phyloP scores from a whole-genome alignment of 2,329 filamentous ascomycete genomes.

The Alternaria arborescens region DNA sequence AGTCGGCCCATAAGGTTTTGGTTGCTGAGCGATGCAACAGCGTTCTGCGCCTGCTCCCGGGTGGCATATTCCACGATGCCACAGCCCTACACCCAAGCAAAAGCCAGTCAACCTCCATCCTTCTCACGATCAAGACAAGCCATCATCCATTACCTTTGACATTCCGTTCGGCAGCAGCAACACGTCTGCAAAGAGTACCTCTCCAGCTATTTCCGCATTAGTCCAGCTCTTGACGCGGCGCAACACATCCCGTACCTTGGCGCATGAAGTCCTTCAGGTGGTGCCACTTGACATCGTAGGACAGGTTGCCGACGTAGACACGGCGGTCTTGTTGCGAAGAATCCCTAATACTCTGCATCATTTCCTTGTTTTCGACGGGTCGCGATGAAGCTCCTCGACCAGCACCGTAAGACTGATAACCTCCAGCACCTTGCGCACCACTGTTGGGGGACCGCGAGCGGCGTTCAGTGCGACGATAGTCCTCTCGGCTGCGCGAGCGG shows the following conservation, averaged over 20 bases:
- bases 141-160: constrained; percentile 99
- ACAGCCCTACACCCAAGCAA: constrained; percentile 98
- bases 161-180: constrained; percentile 99
- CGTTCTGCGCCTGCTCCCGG: constrained; percentile 97
- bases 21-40: constrained; percentile 97
- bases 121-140: constrained; percentile 76
- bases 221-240: constrained; percentile 31
- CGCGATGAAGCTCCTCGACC: constrained; percentile 63
- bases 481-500: constrained; percentile 79
- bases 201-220: constrained; percentile 76
- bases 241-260: constrained; percentile 75
- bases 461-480: constrained; percentile 57
- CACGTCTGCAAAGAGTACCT: constrained; percentile 99
- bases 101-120: constrained; percentile 99
- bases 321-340: constrained; percentile 98
- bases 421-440: constrained; percentile 73
- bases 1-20: constrained; percentile 98
- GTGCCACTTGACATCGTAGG: constrained; percentile 99
- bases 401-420: constrained; percentile 66
- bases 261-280: constrained; percentile 99
- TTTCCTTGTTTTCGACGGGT: constrained; percentile 88
- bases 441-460: constrained; percentile 86
- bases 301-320: constrained; percentile 98
- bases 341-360: constrained; percentile 94
- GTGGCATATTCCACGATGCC: constrained; percentile 99